Evolutionary conservation across 169 alveolate species (phyloP).

Genomic region (Eimeria tenella): DNA sequence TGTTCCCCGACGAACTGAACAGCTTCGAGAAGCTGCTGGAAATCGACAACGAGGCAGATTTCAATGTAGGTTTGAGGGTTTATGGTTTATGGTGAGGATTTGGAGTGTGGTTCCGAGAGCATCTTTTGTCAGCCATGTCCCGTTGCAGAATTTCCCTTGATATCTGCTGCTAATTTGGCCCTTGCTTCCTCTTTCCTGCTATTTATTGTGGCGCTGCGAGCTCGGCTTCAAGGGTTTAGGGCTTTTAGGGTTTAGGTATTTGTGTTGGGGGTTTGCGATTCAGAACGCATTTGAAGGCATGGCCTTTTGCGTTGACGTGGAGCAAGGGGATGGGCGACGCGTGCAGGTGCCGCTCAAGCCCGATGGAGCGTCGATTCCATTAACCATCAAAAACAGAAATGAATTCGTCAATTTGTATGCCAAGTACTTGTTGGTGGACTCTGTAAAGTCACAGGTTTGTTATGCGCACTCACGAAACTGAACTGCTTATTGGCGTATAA

Average conservation of each 20-base stretch:
- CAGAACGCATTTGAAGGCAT: constrained; percentile 27
- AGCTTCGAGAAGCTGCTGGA: constrained; percentile 44
- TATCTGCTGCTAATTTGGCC: too few relatives aligned
- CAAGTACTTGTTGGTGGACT: constrained; percentile 10
- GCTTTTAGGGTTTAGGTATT: too few relatives aligned
- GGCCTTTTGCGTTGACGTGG: constrained; percentile 51
- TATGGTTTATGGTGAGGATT: background rate
- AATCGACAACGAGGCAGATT: constrained; percentile 14
- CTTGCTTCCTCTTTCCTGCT: too few relatives aligned
- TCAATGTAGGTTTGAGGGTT: constrained; percentile 1
- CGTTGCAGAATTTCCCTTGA: too few relatives aligned
- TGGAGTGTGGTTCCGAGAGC: too few relatives aligned
- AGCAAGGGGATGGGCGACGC: background rate
- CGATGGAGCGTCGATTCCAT: constrained; percentile 1
- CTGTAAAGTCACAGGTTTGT: constrained; percentile 23
- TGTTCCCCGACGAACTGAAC: constrained; percentile 45
- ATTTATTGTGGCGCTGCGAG: too few relatives aligned
- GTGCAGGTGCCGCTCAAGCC: constrained; percentile 22
- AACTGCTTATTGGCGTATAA: background rate
- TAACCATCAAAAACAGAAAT: constrained; percentile 12
- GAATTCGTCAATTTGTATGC: constrained; percentile 45
- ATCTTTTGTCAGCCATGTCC: too few relatives aligned
- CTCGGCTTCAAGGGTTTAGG: too few relatives aligned
- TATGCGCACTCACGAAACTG: background rate
- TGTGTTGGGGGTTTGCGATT: background rate